Evolutionary conservation across 164 flowering plant genomes (phyloP).

Genomic region (Vitis rupestris): DNA sequence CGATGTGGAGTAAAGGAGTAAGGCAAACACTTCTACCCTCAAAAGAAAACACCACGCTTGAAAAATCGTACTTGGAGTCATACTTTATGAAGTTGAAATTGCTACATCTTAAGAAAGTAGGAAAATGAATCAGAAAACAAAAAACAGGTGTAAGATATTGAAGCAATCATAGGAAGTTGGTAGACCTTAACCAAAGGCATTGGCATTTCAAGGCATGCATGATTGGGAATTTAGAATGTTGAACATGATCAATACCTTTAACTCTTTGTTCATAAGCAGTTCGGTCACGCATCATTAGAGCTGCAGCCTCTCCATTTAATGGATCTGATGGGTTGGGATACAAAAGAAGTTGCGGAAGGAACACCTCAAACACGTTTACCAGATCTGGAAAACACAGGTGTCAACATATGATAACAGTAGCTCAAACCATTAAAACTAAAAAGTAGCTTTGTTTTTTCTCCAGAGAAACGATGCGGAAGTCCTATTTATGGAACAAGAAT

Average conservation of each 20-base stretch:
- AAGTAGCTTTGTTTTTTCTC: not conserved
- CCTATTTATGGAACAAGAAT: not conserved
- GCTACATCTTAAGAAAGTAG: no score
- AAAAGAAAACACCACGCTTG: no score
- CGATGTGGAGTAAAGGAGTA: no score
- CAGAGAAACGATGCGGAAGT: not conserved
- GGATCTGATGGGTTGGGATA: constrained; percentile 95
- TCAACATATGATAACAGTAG: constrained; percentile 11
- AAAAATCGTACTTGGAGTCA: no score
- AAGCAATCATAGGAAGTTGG: no score
- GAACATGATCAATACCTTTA: constrained; percentile 49
- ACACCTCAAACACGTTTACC: constrained; percentile 90
- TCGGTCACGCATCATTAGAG: constrained; percentile 90
- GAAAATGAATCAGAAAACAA: no score
- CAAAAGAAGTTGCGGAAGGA: constrained; percentile 95
- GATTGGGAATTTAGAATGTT: no score
- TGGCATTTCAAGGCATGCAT: no score
- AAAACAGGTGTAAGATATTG: no score
- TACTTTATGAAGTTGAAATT: no score
- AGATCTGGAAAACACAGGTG: constrained; percentile 52
- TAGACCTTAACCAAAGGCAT: no score
- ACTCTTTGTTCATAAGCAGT: constrained; percentile 74
- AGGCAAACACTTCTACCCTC: no score
- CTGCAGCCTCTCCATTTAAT: constrained; percentile 96
- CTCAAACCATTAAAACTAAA: not conserved